These are phyloP conservation scores for Lactifluus subvellereus DNA, from an alignment of 768 basidiomycete species.

Conservation along the genomic window DNA sequence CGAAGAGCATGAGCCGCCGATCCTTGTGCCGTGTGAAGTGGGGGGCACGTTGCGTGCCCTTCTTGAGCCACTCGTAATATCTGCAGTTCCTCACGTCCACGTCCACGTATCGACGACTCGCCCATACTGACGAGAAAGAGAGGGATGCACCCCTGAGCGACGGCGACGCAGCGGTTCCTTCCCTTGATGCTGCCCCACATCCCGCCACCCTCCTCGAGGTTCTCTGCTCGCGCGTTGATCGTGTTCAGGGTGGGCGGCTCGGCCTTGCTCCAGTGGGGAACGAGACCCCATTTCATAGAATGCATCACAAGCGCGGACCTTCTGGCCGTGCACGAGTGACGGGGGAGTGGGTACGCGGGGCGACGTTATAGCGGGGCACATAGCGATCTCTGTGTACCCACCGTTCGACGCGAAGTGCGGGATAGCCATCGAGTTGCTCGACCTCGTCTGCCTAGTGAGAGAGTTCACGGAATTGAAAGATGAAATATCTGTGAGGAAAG, in stretches of 20 bases:
- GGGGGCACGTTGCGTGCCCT: conserved; percentile 71
- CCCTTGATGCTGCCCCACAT: conserved; percentile 86
- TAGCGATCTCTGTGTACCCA: conserved; percentile 60
- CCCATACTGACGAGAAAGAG: too few species aligned
- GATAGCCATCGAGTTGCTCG: conserved; percentile 41
- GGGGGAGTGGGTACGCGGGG: conserved; percentile 51
- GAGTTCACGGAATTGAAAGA: background rate
- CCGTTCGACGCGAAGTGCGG: conserved; percentile 40
- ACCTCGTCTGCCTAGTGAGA: conserved; percentile 12
- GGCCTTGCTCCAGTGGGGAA: conserved; percentile 77
- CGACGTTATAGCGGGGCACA: conserved; percentile 69
- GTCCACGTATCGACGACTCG: background rate
- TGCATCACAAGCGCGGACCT: conserved; percentile 51
- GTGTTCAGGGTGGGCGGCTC: conserved; percentile 73
- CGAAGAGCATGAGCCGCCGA: conserved; percentile 68
- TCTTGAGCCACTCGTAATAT: conserved; percentile 94
- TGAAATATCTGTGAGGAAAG: too few species aligned
- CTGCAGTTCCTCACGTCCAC: conserved; percentile 33
- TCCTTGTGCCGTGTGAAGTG: conserved; percentile 73
- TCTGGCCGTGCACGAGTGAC: conserved; percentile 22
- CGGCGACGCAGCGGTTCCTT: conserved; percentile 77
- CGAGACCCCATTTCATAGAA: conserved; percentile 88
- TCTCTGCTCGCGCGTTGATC: conserved; percentile 87
- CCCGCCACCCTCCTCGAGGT: conserved; percentile 63
- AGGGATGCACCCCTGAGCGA: conserved; percentile 61